Conservation (phyloP, 805 yeast genomes). For the Candida peoriensis region DNA sequence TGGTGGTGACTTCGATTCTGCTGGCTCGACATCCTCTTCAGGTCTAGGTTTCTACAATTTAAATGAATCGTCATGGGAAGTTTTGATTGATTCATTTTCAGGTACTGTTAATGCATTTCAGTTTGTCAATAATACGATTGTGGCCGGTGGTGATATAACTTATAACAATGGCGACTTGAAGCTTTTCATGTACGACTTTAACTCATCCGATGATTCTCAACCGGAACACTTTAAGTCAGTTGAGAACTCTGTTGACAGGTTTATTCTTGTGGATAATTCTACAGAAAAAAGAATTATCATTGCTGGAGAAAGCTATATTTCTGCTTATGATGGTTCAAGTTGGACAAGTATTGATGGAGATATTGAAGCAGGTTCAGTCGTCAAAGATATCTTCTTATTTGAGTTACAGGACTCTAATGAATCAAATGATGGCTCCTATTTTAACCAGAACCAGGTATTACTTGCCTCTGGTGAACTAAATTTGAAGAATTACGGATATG, state of each 20-base stretch:
- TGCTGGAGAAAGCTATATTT: slow-evolving; percentile 34
- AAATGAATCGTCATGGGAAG: slow-evolving; percentile 48
- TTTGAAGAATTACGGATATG: slow-evolving; percentile 46
- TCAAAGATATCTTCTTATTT: slow-evolving; percentile 43
- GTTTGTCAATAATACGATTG: slow-evolving; percentile 37
- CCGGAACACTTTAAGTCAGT: slow-evolving; percentile 18
- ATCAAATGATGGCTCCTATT: slow-evolving; percentile 31
- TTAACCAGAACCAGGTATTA: slow-evolving; percentile 41
- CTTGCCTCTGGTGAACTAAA: slow-evolving; percentile 54
- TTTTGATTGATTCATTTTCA: slow-evolving; percentile 29
- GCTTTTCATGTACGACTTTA: slow-evolving; percentile 54
- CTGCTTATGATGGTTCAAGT: slow-evolving; percentile 38
- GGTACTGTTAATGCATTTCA: slow-evolving; percentile 56
- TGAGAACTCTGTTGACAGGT: slow-evolving; percentile 28
- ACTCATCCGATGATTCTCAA: slow-evolving; percentile 27
- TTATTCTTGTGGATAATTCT: slow-evolving; percentile 44
- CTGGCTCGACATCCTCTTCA: slow-evolving; percentile 53
- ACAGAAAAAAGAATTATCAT: slow-evolving; percentile 37
- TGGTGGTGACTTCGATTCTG: slow-evolving; percentile 66
- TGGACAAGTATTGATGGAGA: slow-evolving; percentile 43
- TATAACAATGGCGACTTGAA: slow-evolving; percentile 32
- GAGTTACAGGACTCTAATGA: slow-evolving; percentile 27
- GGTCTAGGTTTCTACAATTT: slow-evolving; percentile 65
- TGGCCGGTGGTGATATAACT: slow-evolving; percentile 52
- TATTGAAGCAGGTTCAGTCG: slow-evolving; percentile 28